Base-by-base conservation (phyloP, 192 early-diverging fungal genomes). In the Dissophora globulifera region DNA sequence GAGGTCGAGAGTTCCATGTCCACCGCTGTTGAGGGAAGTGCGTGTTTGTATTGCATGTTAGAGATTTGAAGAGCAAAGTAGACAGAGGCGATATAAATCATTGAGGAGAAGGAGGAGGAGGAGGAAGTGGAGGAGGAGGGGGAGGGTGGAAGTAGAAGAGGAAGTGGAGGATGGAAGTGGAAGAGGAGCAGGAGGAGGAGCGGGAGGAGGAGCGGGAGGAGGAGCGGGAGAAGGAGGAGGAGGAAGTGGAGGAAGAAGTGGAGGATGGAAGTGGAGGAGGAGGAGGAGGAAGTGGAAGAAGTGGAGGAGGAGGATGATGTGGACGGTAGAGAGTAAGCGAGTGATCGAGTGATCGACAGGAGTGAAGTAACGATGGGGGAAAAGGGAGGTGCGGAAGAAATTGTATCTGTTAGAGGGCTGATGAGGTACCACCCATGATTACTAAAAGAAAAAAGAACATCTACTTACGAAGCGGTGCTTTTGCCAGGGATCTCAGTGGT, bases 391-490 rank as follows among this genome's bases (percentile, higher is more conserved):
- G 48, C 29, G 30, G 8, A 0, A 15, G 7, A 56, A 2, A 15
- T 23, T 15, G n/a, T n/a, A n/a, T n/a, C n/a, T n/a, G n/a, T n/a
- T n/a, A n/a, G n/a, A n/a, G n/a, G n/a, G n/a, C n/a, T n/a, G n/a
- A n/a, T n/a, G n/a, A n/a, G n/a, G n/a, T n/a, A n/a, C n/a, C n/a
- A n/a, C n/a, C n/a, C n/a, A n/a, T 0, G 0, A 1, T 3, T 32
- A 11, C 52, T 1, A 35, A 33, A 5, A 8, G 20, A 42, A 16
- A 20, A 56, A 26, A 13, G 0, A 35, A 0, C 0, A 2, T 38
- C 35, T 38, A 59, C 58, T 60, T 60, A 60, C 58, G 58, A 60
- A 1, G 58, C 58, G 15, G 4, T 22, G 20, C 45, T 48, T 16
- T 23, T 48, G 17, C 58, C 58, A 4, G 58, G 58, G 11, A 60